These are phyloP conservation scores for Pyrenophora tritici-repentis DNA, from an alignment of 2,329 filamentous ascomycete genomes.

Conservation along the genomic window DNA sequence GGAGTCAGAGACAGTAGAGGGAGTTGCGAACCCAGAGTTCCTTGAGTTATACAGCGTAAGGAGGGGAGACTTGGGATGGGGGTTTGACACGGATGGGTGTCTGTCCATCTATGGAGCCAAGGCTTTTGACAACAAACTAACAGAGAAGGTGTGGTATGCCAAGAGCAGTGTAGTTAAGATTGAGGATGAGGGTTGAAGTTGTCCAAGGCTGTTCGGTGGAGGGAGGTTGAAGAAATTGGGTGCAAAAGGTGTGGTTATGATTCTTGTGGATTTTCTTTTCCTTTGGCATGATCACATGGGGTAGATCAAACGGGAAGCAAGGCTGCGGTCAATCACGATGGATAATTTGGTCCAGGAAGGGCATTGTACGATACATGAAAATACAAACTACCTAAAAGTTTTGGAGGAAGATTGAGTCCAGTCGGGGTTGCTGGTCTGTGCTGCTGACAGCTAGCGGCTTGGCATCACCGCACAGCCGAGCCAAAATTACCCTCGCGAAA, in stretches of 20 bases:
- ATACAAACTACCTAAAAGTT: no score
- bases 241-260: not conserved
- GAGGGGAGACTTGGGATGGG: not conserved
- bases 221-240: not conserved
- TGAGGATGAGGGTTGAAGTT: not conserved
- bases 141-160: not conserved
- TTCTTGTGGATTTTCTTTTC: not conserved
- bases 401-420: no score
- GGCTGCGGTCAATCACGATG: no score
- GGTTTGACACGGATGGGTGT: not conserved
- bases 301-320: no score
- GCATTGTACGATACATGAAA: no score
- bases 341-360: no score
- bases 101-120: not conserved
- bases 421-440: constrained; percentile 7
- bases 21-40: not conserved
- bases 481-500: constrained; percentile 24
- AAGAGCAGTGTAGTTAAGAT: not conserved
- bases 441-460: constrained; percentile 26
- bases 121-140: not conserved
- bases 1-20: not conserved
- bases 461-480: constrained; percentile 26
- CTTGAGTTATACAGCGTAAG: not conserved
- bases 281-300: no score
- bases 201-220: not conserved